A percentile compares a stretch with the other conserved stretches of the same genome.
These are phyloP conservation scores for Blastobotrys terrestris DNA, from an alignment of 805 yeast species.

Conservation along the genomic window DNA sequence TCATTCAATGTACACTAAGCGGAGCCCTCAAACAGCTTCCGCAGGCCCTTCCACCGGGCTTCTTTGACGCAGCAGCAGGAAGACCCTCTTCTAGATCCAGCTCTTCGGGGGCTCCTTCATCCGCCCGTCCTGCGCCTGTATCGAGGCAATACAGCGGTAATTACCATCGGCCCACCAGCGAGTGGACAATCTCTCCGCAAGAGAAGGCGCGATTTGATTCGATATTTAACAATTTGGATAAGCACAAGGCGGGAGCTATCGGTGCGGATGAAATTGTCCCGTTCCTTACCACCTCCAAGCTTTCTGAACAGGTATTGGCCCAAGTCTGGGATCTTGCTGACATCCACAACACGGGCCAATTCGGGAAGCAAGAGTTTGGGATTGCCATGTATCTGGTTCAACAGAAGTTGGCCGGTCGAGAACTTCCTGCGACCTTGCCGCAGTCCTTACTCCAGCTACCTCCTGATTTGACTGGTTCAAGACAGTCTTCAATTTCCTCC, in stretches of 20 bases:
- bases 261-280: slow-evolving; percentile 80
- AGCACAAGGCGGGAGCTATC: slow-evolving; percentile 51
- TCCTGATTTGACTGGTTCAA: slow-evolving; percentile 28
- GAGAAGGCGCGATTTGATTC: slow-evolving; percentile 73
- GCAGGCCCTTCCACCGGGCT: slow-evolving; percentile 36
- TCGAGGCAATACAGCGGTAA: slow-evolving; percentile 20
- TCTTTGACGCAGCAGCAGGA: slow-evolving; percentile 32
- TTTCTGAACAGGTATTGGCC: slow-evolving; percentile 80
- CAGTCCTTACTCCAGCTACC: slow-evolving; percentile 42
- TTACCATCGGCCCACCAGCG: slow-evolving; percentile 26
- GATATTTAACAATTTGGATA: slow-evolving; percentile 75
- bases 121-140: slow-evolving; percentile 3
- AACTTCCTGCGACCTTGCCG: slow-evolving; percentile 75
- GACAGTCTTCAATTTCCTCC: slow-evolving; percentile 13
- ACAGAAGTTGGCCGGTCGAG: slow-evolving; percentile 69
- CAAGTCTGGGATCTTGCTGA: slow-evolving; percentile 93
- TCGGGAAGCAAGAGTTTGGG: slow-evolving; percentile 76
- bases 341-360: slow-evolving; percentile 75
- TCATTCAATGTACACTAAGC: slow-evolving; percentile 74
- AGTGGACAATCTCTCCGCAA: slow-evolving; percentile 64
- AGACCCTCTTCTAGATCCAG: slow-evolving; percentile 21
- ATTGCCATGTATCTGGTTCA: slow-evolving; percentile 92
- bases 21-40: slow-evolving; percentile 60
- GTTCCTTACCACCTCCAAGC: slow-evolving; percentile 80
- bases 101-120: not conserved